Base-by-base conservation (phyloP, 768 basidiomycete genomes). In the Daedaleopsis sinensis region DNA sequence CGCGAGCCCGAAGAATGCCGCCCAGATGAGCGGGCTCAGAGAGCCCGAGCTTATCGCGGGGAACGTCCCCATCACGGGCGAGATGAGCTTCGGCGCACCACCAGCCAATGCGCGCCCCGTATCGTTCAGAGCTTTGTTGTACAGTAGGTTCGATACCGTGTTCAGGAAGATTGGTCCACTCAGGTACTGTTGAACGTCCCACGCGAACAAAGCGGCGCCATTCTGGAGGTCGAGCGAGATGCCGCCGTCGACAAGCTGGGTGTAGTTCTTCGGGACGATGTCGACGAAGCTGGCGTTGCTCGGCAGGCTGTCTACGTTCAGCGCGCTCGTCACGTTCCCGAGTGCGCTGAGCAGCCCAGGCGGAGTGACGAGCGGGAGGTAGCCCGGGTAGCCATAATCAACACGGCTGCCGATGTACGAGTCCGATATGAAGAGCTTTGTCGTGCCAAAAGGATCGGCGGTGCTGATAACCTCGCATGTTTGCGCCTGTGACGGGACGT, bases 1-100 rank as follows among this genome's bases (percentile, higher is more conserved):
- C 1, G 82, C 79, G 27, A 84, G 86, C 19, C 85, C 86, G 70
- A 88, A 92, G 75, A 92, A 92, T 6, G 81, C 83, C 15, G 86
- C 72, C 91, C 91, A 93, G 70, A 85, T 87, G 71, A 93, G 71
- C 12, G 85, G 85, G 9, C 80, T 71, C 19, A 90, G 76, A 1
- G 86, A 85, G 11, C 82, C 83, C 11, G 78, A 78, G 47, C 78
- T 78, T 19, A 84, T 72, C 6, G 76, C 76, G 10, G 89, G 87
- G 70, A 93, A 86, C 24, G 73, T 71, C 42, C 81, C 76, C 71
- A 84, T 91, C 54, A 74, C 81, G 1, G 87, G 81, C 46, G 72
- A 68, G 59, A 93, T 90, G 18, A 88, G 72, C 18, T 78, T 79
- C 32, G 52, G 37, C 13, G 37, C 19, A 0, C 84, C 80, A 7